These are phyloP conservation scores for Fonsecaea multimorphosa DNA, from an alignment of 2,329 filamentous ascomycete genomes.

Conservation along the genomic window DNA sequence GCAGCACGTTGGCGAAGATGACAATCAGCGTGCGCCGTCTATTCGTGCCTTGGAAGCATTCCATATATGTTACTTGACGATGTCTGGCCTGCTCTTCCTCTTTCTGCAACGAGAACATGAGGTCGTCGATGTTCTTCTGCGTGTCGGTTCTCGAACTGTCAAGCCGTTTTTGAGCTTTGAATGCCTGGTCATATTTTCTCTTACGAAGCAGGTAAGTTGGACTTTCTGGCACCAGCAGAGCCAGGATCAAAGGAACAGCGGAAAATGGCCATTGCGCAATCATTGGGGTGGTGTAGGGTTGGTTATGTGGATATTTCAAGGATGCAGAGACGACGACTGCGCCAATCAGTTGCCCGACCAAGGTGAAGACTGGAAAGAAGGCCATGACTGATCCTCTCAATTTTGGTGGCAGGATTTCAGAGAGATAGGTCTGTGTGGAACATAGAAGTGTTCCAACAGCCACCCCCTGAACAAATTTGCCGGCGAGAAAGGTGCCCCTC, in stretches of 20 bases:
- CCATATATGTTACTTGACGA: slow-evolving; percentile 44
- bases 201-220: slow-evolving; percentile 58
- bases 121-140: slow-evolving; percentile 41
- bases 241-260: slow-evolving; percentile 50
- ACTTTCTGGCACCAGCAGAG: slow-evolving; percentile 58
- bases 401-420: slow-evolving; percentile 56
- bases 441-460: slow-evolving; percentile 55
- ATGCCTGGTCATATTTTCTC: slow-evolving; percentile 48
- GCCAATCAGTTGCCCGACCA: slow-evolving; percentile 58
- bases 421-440: slow-evolving; percentile 57
- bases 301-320: slow-evolving; percentile 38
- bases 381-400: slow-evolving; percentile 57
- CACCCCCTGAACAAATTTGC: slow-evolving; percentile 55
- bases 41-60: slow-evolving; percentile 42
- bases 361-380: slow-evolving; percentile 57
- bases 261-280: slow-evolving; percentile 51
- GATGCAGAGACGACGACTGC: slow-evolving; percentile 49
- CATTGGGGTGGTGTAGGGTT: slow-evolving; percentile 45
- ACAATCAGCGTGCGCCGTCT: slow-evolving; percentile 44
- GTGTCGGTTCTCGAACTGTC: slow-evolving; percentile 51
- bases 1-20: slow-evolving; percentile 51
- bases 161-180: slow-evolving; percentile 58
- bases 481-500: slow-evolving; percentile 52
- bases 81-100: slow-evolving; percentile 54
- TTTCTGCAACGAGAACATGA: slow-evolving; percentile 54